Percentiles rank a stretch among this genome's conserved stretches.
These are phyloP conservation scores for Mesembryanthemum crystallinum DNA, from an alignment of 148 eudicot genomes.

Conservation along the genomic window DNA sequence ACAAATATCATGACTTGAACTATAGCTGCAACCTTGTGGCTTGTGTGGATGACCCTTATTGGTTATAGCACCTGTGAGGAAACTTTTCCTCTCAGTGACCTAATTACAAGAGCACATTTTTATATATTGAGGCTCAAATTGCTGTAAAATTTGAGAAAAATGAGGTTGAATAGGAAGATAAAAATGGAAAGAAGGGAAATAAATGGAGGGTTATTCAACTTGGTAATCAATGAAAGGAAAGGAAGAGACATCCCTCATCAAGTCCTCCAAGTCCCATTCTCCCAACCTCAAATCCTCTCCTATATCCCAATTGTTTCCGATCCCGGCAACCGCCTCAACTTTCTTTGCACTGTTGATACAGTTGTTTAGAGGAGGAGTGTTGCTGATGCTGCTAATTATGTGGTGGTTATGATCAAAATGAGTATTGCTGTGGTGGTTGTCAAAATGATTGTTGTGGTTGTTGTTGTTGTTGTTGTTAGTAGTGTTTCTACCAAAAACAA, in stretches of 20 bases:
- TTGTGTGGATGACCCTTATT: slow-evolving; percentile 26
- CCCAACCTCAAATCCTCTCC: slow-evolving; percentile 59
- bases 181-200: neutral
- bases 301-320: slow-evolving; percentile 46
- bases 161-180: neutral
- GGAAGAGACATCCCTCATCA: slow-evolving; percentile 65
- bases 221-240: slow-evolving; percentile 63
- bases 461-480: slow-evolving; percentile 21
- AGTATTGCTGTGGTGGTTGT: slow-evolving; percentile 24
- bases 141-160: neutral
- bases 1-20: slow-evolving; percentile 1
- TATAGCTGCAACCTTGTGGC: slow-evolving; percentile 18
- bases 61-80: slow-evolving; percentile 14
- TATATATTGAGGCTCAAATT: slow-evolving; percentile 18
- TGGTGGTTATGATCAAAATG: slow-evolving; percentile 37
- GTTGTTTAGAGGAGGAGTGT: slow-evolving; percentile 21
- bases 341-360: slow-evolving; percentile 31
- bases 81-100: slow-evolving; percentile 12
- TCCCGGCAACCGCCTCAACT: slow-evolving; percentile 14
- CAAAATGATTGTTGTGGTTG: slow-evolving; percentile 15
- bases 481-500: slow-evolving; percentile 32
- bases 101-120: slow-evolving; percentile 26
- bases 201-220: slow-evolving; percentile 29
- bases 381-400: slow-evolving; percentile 30
- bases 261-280: slow-evolving; percentile 84